Evolutionary conservation across 192 early-diverging fungal species (phyloP).

Genomic region (Rhizoclosmatium globosum): DNA sequence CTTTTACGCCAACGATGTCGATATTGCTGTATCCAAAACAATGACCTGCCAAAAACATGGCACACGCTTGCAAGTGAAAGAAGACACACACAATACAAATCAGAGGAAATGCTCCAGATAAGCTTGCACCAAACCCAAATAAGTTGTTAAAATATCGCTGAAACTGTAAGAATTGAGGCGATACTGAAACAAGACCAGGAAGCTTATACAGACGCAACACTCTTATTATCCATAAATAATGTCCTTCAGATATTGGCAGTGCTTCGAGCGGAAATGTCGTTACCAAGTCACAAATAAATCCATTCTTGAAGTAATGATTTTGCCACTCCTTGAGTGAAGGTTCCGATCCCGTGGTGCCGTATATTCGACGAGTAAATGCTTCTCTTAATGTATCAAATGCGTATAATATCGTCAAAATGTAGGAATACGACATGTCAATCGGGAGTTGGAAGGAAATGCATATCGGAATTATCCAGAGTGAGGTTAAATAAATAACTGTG

Average conservation of each 20-base stretch:
- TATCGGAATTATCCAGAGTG: slow-evolving; percentile 20
- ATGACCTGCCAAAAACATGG: neutral
- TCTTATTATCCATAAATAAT: slow-evolving; percentile 4
- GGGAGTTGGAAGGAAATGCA: slow-evolving; percentile 9
- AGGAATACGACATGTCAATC: neutral
- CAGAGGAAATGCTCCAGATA: neutral
- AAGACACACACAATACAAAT: slow-evolving; percentile 7
- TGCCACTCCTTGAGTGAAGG: slow-evolving; percentile 5
- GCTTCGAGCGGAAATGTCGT: slow-evolving; percentile 14
- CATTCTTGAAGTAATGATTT: neutral
- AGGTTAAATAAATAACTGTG: slow-evolving; percentile 1
- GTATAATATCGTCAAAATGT: slow-evolving; percentile 12
- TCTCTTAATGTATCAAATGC: slow-evolving; percentile 16
- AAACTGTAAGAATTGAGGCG: neutral
- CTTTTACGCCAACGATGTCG: neutral
- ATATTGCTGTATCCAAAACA: neutral
- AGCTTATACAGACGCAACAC: neutral
- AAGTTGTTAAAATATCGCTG: neutral
- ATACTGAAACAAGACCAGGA: neutral
- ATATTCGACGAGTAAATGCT: slow-evolving; percentile 10
- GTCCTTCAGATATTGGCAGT: neutral
- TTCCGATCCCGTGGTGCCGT: neutral
- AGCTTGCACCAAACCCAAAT: neutral
- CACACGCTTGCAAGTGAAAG: slow-evolving; percentile 13
- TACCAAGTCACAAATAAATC: slow-evolving; percentile 9